Percentiles rank a stretch among this genome's conserved stretches.
These are phyloP conservation scores for Onygenales sp. DNA, from an alignment of 2,329 filamentous ascomycete species.

Conservation along the genomic window DNA sequence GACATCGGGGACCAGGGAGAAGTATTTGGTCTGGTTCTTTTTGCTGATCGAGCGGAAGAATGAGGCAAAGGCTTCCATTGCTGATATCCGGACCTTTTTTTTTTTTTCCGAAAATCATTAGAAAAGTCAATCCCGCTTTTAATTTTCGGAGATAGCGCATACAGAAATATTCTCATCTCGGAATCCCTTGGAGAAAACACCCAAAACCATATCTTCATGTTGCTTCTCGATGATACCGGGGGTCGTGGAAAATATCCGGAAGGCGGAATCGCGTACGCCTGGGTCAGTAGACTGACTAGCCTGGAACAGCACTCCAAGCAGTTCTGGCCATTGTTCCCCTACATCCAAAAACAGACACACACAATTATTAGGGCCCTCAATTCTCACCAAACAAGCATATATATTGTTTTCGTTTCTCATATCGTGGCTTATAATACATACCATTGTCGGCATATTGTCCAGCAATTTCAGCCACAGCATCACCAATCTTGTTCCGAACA, in stretches of 20 bases:
- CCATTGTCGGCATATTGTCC: constrained; percentile 89
- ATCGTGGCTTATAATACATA: constrained; percentile 38
- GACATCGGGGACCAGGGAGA: constrained; percentile 74
- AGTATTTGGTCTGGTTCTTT: constrained; percentile 84
- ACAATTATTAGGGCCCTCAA: constrained; percentile 1
- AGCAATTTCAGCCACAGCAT: constrained; percentile 92
- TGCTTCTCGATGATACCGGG: constrained; percentile 93
- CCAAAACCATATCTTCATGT: constrained; percentile 81
- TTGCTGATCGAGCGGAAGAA: constrained; percentile 90
- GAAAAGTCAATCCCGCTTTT: constrained; percentile 4
- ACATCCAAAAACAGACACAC: constrained; percentile 14
- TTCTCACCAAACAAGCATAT: constrained; percentile 9
- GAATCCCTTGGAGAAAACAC: constrained; percentile 85
- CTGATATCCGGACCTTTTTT: constrained; percentile 70
- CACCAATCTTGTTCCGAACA: constrained; percentile 90
- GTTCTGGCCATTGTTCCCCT: constrained; percentile 84
- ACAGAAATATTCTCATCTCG: constrained; percentile 76
- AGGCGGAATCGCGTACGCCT: constrained; percentile 82
- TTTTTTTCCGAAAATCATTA: constrained; percentile 10
- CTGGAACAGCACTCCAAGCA: constrained; percentile 76
- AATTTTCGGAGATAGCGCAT: constrained; percentile 14
- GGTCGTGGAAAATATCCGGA: constrained; percentile 89
- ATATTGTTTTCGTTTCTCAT: not conserved
- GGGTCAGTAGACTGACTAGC: constrained; percentile 78
- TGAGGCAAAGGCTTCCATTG: constrained; percentile 92